Percentiles rank a stretch among this genome's conserved stretches.
Conservation (phyloP, 768 basidiomycete genomes). For the Pholiota microspora region DNA sequence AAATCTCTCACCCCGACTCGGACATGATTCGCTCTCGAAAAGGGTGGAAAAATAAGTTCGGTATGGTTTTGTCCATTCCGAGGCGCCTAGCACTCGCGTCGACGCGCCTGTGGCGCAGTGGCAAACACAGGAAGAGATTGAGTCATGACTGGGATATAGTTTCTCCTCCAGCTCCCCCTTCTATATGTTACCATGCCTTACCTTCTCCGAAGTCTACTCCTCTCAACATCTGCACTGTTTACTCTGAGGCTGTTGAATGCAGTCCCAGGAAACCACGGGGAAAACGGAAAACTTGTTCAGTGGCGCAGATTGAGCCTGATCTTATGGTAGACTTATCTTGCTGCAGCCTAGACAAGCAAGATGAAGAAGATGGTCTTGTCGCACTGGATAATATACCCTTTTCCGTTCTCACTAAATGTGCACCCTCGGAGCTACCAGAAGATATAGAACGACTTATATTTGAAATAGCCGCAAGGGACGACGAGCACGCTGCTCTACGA, state of each 20-base stretch:
- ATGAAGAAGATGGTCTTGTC: no score
- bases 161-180: not conserved
- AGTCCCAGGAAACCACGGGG: not conserved
- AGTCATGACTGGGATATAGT: not conserved
- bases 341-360: no score
- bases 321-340: no score
- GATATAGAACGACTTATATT: slow-evolving; percentile 13
- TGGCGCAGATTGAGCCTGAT: no score
- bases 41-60: not conserved
- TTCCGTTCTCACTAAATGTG: not conserved
- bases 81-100: not conserved
- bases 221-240: not conserved
- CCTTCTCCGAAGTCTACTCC: not conserved
- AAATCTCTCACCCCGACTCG: no score
- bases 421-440: slow-evolving; percentile 8
- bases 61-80: not conserved
- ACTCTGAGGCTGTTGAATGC: not conserved
- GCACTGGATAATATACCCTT: not conserved
- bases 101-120: not conserved
- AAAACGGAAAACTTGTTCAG: no score
- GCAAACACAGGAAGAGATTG: not conserved
- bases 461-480: slow-evolving; percentile 10
- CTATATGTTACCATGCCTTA: not conserved
- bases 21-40: not conserved
- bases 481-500: not conserved